phyloP scores from a whole-genome alignment of 2,329 filamentous ascomycete genomes.

The Elsinoe australis region DNA sequence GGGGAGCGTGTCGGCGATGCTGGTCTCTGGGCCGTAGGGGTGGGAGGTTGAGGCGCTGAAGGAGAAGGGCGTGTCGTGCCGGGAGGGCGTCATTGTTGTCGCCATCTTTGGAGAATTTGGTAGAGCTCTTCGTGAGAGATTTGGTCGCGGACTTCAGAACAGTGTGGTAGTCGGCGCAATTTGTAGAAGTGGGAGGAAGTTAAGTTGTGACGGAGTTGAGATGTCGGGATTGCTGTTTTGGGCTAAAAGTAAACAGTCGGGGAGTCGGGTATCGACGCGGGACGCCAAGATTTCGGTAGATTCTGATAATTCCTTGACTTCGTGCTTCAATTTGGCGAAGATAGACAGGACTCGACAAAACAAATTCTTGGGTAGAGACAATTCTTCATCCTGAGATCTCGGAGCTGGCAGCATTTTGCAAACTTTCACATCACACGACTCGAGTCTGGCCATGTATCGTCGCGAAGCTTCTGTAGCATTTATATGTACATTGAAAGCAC shows the following conservation, averaged over 20 bases:
- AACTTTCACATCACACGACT: too few relatives aligned
- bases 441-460: constrained; percentile 18
- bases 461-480: constrained; percentile 13
- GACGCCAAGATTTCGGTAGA: constrained; percentile 16
- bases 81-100: constrained; percentile 35
- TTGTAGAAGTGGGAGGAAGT: background rate
- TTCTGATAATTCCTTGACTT: constrained; percentile 13
- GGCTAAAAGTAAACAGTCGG: constrained; percentile 16
- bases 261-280: constrained; percentile 8
- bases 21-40: constrained; percentile 48
- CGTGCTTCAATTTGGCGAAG: background rate
- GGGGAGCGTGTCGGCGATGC: constrained; percentile 71
- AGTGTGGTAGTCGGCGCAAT: background rate
- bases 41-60: constrained; percentile 51
- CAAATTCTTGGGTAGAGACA: too few relatives aligned
- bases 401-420: background rate
- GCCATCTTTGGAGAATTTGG: constrained; percentile 24
- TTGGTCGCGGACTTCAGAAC: background rate
- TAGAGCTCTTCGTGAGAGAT: background rate
- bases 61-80: constrained; percentile 57
- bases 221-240: constrained; percentile 14
- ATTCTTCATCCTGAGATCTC: too few relatives aligned
- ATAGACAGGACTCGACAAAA: too few relatives aligned
- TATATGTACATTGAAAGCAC: constrained; percentile 24
- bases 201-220: background rate